phyloP scores from a whole-genome alignment of 768 basidiomycete species.

The Sporobolomyces roseus region DNA sequence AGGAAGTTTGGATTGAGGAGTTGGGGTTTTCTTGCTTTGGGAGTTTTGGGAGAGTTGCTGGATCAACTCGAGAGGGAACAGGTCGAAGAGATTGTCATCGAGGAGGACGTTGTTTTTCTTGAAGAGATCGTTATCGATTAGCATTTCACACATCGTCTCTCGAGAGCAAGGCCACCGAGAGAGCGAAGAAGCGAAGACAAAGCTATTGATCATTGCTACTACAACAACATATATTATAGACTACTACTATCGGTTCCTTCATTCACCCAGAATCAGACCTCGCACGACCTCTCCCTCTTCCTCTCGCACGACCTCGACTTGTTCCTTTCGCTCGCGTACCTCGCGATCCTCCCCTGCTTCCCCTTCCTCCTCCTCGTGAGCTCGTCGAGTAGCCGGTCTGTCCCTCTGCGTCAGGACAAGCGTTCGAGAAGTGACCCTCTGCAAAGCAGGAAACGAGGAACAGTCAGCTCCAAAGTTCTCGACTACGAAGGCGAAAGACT shows the following conservation, averaged over 20 bases:
- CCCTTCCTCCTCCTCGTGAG: not conserved
- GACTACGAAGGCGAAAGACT: too few species aligned
- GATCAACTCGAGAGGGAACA: not conserved
- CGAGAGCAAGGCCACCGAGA: too few species aligned
- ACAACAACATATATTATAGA: slow-evolving; percentile 1
- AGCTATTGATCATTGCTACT: not conserved
- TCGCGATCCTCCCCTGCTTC: not conserved
- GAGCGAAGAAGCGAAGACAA: too few species aligned
- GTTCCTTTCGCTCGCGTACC: not conserved
- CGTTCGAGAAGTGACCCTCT: slow-evolving; percentile 14
- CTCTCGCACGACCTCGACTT: not conserved
- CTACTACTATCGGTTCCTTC: too few species aligned
- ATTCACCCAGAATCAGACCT: slow-evolving; percentile 1
- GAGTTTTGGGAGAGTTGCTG: slow-evolving; percentile 3
- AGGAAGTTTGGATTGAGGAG: not conserved
- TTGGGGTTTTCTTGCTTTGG: slow-evolving; percentile 16
- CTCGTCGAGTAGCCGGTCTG: not conserved
- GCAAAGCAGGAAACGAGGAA: not conserved
- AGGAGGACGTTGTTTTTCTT: too few species aligned
- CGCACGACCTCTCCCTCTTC: not conserved
- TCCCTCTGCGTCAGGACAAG: not conserved
- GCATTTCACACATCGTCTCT: not conserved
- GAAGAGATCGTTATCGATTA: not conserved
- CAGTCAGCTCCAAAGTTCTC: too few species aligned
- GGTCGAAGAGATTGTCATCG: too few species aligned